phyloP scores from a whole-genome alignment of 345 rosid species.

The Nephelium lappaceum region DNA sequence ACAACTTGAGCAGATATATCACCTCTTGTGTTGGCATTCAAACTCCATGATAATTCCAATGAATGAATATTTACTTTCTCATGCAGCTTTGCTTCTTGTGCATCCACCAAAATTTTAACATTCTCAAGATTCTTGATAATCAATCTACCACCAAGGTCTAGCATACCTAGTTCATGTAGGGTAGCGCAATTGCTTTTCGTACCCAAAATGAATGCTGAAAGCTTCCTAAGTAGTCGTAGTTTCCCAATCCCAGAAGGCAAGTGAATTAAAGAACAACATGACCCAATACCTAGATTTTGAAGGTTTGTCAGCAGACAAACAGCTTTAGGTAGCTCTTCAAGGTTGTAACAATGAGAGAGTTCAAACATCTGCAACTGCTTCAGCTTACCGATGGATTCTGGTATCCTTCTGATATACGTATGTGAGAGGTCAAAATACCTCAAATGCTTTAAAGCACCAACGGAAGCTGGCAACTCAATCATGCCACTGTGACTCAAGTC shows the following conservation, averaged over 20 bases:
- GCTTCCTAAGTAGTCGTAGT: conserved; percentile 25
- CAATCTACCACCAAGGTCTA: conserved; percentile 24
- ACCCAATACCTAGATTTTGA: conserved; percentile 3
- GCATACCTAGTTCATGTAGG: conserved; percentile 13
- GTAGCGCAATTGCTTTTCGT: conserved; percentile 7
- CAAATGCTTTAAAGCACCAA: conserved; percentile 25
- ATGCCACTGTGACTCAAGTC: conserved; percentile 20
- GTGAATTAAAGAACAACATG: conserved; percentile 22
- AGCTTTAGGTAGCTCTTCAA: conserved; percentile 24
- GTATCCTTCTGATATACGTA: conserved; percentile 18
- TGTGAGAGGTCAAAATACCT: conserved; percentile 19
- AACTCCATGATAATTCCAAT: conserved; percentile 28
- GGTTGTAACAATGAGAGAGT: conserved; percentile 24
- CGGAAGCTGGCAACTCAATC: conserved; percentile 7
- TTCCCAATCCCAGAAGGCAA: conserved; percentile 19
- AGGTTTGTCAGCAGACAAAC: conserved; percentile 19
- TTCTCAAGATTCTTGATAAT: conserved; percentile 34
- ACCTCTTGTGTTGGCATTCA: background rate
- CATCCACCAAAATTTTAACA: conserved; percentile 12
- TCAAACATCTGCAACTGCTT: conserved; percentile 13
- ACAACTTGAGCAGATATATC: background rate
- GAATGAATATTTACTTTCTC: conserved; percentile 20
- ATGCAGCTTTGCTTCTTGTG: conserved; percentile 11
- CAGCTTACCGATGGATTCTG: conserved; percentile 17
- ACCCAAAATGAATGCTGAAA: conserved; percentile 24